Conservation (phyloP, 495 filamentous ascomycete genomes). For the Lentithecium fluviatile region DNA sequence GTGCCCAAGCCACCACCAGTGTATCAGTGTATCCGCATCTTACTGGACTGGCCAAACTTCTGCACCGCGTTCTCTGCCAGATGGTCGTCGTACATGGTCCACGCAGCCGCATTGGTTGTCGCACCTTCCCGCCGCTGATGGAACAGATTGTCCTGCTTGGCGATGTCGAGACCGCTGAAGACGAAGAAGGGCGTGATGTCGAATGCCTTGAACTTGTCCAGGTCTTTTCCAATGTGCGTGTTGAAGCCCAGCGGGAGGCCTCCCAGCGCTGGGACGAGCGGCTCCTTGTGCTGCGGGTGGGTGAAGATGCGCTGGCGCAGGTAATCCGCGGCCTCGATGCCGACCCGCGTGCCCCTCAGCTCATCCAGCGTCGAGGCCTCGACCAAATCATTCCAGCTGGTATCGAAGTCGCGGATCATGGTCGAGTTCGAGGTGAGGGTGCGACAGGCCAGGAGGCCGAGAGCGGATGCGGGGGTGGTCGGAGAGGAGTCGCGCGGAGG, state of each 20-base stretch:
- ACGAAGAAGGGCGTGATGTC: slow-evolving; percentile 74
- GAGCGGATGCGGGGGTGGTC: too few relatives aligned
- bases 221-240: slow-evolving; percentile 67
- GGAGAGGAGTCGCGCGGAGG: too few relatives aligned
- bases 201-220: slow-evolving; percentile 64
- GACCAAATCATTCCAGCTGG: slow-evolving; percentile 53
- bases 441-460: neutral
- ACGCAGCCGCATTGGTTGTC: slow-evolving; percentile 57
- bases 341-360: slow-evolving; percentile 70
- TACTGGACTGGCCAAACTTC: slow-evolving; percentile 81
- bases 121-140: slow-evolving; percentile 47
- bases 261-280: slow-evolving; percentile 83
- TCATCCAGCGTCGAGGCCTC: slow-evolving; percentile 59
- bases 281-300: slow-evolving; percentile 68
- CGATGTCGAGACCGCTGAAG: slow-evolving; percentile 80
- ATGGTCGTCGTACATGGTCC: slow-evolving; percentile 81
- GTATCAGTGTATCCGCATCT: slow-evolving; percentile 21
- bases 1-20: neutral
- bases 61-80: slow-evolving; percentile 74
- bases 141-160: slow-evolving; percentile 63
- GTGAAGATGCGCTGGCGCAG: slow-evolving; percentile 67
- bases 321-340: slow-evolving; percentile 89
- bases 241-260: slow-evolving; percentile 79
- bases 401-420: slow-evolving; percentile 61
- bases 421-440: slow-evolving; percentile 11